phyloP scores from a whole-genome alignment of 1,284 basidiomycete genomes.

The Leccinum insolens region DNA sequence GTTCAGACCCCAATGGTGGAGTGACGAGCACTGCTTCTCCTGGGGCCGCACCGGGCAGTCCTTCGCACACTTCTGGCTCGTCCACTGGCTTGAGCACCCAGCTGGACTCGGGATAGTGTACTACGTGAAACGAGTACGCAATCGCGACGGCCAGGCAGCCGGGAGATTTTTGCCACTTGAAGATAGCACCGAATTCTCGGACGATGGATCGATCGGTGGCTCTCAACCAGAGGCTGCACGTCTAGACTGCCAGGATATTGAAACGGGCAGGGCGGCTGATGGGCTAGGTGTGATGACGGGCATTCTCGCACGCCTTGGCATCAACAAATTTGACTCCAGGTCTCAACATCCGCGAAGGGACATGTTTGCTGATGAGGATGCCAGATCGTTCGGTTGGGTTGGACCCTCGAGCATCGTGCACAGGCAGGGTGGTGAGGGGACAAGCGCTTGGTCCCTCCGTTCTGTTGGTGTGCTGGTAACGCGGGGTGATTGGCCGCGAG shows the following conservation, averaged over 20 bases:
- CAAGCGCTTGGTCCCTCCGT: slow-evolving; percentile 55
- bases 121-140: slow-evolving; percentile 37
- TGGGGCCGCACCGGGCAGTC: slow-evolving; percentile 12
- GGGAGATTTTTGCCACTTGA: slow-evolving; percentile 24
- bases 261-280: not conserved
- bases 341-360: slow-evolving; percentile 48
- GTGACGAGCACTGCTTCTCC: slow-evolving; percentile 9
- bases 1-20: slow-evolving; percentile 17
- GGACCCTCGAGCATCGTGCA: slow-evolving; percentile 34
- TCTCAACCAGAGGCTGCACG: slow-evolving; percentile 8
- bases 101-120: slow-evolving; percentile 44
- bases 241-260: slow-evolving; percentile 7
- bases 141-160: slow-evolving; percentile 10
- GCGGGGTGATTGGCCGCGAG: slow-evolving; percentile 36
- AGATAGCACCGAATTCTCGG: slow-evolving; percentile 24
- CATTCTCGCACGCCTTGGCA: slow-evolving; percentile 25
- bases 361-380: slow-evolving; percentile 52
- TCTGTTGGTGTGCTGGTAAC: slow-evolving; percentile 26
- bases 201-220: slow-evolving; percentile 10
- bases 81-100: slow-evolving; percentile 16
- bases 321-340: slow-evolving; percentile 18
- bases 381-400: slow-evolving; percentile 25
- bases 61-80: slow-evolving; percentile 11
- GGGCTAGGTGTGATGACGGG: slow-evolving; percentile 14
- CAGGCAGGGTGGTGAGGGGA: slow-evolving; percentile 36